Evolutionary conservation across 176 grass and related monocot species (phyloP).

Genomic region (Aegilops speltoides): DNA sequence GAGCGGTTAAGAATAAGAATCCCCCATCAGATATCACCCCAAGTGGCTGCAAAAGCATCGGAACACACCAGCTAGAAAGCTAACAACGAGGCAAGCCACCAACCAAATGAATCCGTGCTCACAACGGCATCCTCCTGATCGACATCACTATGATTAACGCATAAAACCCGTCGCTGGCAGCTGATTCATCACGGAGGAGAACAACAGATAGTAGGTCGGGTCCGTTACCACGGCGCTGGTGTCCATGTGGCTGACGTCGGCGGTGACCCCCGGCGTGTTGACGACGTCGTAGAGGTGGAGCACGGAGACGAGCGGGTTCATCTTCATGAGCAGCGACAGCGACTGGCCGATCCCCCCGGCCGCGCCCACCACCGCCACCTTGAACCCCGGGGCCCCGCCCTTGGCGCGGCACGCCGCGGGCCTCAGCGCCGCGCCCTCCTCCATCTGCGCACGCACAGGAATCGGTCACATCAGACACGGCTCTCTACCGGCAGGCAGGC

Average conservation of each 20-base stretch:
- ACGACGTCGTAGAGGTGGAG: slow-evolving; percentile 96
- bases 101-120: neutral
- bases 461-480: neutral
- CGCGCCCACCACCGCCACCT: slow-evolving; percentile 83
- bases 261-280: slow-evolving; percentile 91
- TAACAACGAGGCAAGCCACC: neutral
- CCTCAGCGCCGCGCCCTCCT: slow-evolving; percentile 63
- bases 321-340: slow-evolving; percentile 95
- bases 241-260: slow-evolving; percentile 97
- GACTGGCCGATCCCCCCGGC: slow-evolving; percentile 93
- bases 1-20: neutral
- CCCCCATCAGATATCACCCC: neutral
- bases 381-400: slow-evolving; percentile 88
- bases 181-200: neutral
- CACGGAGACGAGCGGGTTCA: slow-evolving; percentile 95
- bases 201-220: neutral
- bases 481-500: no score
- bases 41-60: neutral
- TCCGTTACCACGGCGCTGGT: slow-evolving; percentile 75
- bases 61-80: neutral
- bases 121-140: neutral
- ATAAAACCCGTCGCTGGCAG: neutral
- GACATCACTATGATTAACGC: neutral
- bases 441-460: slow-evolving; percentile 18
- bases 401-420: slow-evolving; percentile 68